Base-by-base conservation (phyloP, 345 rosid genomes). In the Sonneratia caseolaris region DNA sequence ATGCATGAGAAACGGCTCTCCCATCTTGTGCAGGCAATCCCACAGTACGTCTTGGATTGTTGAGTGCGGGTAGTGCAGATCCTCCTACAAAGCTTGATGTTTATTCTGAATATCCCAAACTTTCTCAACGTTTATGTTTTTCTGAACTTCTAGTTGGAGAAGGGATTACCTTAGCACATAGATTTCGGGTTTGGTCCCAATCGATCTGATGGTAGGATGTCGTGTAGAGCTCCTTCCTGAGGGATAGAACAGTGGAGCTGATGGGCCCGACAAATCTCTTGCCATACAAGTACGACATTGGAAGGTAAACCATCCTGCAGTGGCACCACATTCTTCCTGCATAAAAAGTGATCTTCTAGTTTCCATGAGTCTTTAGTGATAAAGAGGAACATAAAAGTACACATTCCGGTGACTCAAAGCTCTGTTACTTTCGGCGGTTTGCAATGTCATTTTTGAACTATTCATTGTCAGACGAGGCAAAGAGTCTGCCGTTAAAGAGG, bases 241-340 rank as follows among this genome's bases (percentile, higher is more conserved):
- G 84, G 10, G 88, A 82, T 43, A 83, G 18, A 21, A 86, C 55
- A 12, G 85, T 75, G 0, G 84, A 71, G 14, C 72, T 85, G 3
- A 83, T 69, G 2, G 81, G 79, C 5, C 86, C 86, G 35, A 87
- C 90, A 62, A 85, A 87, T 68, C 84, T 85, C 68, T 84, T 89
- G 2, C 83, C 97, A 68, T 89, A 89, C 36, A 91, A 75, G 36
- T 82, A 91, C 0, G 92, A 91, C 83, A 86, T 85, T 0, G 89
- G 80, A 61, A 91, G 74, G 65, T 87, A 91, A 19, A 84, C 80
- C 84, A 86, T 75, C 2, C 95, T 80, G 18, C 68, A 45, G 40
- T 84, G 89, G 61, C 91, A 85, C 83, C 81, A 82, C 83, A 78
- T 24, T 7, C 87, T 72, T 1, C 89, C 97, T 89, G 78, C 19